These are phyloP conservation scores for Talaromyces amestolkiae DNA, from an alignment of 2,329 filamentous ascomycete genomes.

Conservation along the genomic window DNA sequence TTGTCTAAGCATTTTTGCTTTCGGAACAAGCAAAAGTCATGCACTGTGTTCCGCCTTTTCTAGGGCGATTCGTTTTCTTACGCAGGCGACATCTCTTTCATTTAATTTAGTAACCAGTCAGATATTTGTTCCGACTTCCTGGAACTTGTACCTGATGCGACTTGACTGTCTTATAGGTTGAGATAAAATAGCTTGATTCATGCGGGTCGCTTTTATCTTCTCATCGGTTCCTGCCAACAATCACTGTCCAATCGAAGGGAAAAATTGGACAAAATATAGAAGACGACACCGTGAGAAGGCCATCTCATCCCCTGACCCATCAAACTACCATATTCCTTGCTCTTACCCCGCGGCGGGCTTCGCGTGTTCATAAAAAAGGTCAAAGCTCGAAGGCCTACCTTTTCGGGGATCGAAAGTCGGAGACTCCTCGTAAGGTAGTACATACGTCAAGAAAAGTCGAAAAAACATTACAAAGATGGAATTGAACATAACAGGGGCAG, in stretches of 20 bases:
- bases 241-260: not conserved
- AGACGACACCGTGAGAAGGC: not conserved
- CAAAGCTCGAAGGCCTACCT: not conserved
- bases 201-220: not conserved
- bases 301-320: not conserved
- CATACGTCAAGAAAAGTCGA: not conserved
- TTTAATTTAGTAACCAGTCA: no score
- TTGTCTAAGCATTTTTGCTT: not conserved
- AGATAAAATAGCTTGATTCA: not conserved
- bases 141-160: not conserved
- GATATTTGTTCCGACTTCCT: not conserved
- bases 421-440: not conserved
- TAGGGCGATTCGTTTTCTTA: not conserved
- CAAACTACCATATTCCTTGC: not conserved
- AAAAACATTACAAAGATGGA: not conserved
- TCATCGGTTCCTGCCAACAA: not conserved
- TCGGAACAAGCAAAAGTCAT: not conserved
- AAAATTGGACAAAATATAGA: not conserved
- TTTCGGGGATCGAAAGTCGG: not conserved
- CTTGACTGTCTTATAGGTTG: not conserved
- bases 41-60: not conserved
- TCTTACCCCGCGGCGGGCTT: not conserved
- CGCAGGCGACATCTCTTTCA: not conserved
- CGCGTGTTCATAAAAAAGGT: not conserved
- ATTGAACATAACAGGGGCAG: constrained; percentile 16